Conservation (phyloP, 768 basidiomycete genomes). For the Mycena rebaudengoi region DNA sequence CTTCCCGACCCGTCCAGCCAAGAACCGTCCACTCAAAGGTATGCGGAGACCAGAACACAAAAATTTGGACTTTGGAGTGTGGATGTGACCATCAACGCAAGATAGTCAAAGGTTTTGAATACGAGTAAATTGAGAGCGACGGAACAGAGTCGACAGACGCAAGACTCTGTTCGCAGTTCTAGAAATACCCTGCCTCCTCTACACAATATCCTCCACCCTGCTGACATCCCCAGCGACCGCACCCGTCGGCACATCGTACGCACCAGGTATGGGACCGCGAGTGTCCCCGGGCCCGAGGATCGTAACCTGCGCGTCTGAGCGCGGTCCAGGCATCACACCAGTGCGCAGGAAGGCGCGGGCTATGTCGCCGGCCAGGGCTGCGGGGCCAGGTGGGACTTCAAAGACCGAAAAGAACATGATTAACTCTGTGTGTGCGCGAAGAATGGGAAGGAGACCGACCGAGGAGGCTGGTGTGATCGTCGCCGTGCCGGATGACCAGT, state of each 20-base stretch:
- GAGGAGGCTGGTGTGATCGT: constrained; percentile 27
- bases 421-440: background rate
- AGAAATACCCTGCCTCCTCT: background rate
- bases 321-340: constrained; percentile 5
- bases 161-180: background rate
- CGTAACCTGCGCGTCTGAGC: constrained; percentile 3
- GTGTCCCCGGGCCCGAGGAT: constrained; percentile 1
- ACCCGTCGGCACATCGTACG: constrained; percentile 21
- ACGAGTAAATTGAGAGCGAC: background rate
- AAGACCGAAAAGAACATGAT: background rate
- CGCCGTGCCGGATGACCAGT: constrained; percentile 24
- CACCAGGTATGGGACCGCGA: constrained; percentile 2
- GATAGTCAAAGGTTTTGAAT: background rate
- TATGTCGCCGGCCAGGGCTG: background rate
- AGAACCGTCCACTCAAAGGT: background rate
- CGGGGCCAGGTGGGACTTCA: constrained; percentile 5
- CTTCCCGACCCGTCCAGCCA: background rate
- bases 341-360: constrained; percentile 13
- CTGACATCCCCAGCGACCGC: constrained; percentile 17
- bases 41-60: background rate
- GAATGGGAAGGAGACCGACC: background rate
- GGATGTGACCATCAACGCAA: background rate
- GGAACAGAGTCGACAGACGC: background rate
- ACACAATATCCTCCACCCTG: constrained; percentile 6
- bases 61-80: too few species aligned